phyloP scores from a whole-genome alignment of 805 yeast species.

The Candida sanyiensis region DNA sequence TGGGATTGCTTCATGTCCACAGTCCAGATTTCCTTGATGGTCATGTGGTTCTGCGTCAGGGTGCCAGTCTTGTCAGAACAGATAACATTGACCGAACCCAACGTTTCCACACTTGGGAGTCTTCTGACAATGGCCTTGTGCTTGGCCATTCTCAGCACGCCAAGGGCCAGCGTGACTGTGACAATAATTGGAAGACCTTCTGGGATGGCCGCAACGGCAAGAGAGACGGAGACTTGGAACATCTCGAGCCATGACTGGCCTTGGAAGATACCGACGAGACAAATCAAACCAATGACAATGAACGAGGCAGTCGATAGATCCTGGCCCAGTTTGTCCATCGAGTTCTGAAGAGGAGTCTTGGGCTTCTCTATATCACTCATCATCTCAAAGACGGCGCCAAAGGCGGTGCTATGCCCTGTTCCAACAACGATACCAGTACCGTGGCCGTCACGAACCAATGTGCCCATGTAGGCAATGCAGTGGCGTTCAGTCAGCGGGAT shows the following conservation, averaged over 20 bases:
- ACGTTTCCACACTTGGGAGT: conserved; percentile 90
- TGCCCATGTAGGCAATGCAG: conserved; percentile 93
- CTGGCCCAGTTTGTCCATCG: conserved; percentile 94
- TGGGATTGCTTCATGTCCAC: conserved; percentile 46
- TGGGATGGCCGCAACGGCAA: conserved; percentile 99
- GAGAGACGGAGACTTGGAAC: conserved; percentile 95
- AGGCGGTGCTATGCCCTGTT: conserved; percentile 84
- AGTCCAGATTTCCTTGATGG: conserved; percentile 80
- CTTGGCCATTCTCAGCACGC: conserved; percentile 93
- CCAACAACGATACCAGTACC: conserved; percentile 92
- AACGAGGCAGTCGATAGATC: conserved; percentile 83
- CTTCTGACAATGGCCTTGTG: conserved; percentile 92
- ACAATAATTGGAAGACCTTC: conserved; percentile 98
- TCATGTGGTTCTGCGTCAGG: conserved; percentile 85
- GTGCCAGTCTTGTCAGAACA: conserved; percentile 93
- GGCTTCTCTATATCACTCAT: conserved; percentile 95
- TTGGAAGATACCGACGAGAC: conserved; percentile 82
- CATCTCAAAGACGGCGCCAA: conserved; percentile 93
- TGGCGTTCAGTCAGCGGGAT: conserved; percentile 63
- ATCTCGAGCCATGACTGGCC: conserved; percentile 95
- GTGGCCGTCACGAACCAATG: conserved; percentile 92
- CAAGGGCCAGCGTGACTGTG: conserved; percentile 93
- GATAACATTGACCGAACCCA: conserved; percentile 90
- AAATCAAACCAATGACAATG: conserved; percentile 84
- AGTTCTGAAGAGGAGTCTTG: conserved; percentile 90